These are phyloP conservation scores for Aspergillus sclerotialis DNA, from an alignment of 2,329 filamentous ascomycete species.

Conservation along the genomic window DNA sequence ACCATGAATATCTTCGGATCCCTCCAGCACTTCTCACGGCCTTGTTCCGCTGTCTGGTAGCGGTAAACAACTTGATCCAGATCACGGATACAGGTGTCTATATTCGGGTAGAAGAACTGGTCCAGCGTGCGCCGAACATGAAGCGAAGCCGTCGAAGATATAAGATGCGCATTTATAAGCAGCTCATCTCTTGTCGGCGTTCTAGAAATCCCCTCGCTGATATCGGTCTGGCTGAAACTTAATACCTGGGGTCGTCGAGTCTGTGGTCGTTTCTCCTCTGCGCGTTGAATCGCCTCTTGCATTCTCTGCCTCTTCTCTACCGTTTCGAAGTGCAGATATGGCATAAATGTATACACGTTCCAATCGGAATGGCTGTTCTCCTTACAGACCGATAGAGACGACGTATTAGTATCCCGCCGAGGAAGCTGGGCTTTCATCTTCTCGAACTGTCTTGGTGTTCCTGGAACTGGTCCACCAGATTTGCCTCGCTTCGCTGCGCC, in stretches of 20 bases:
- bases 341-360: slow-evolving; percentile 47
- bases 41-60: slow-evolving; percentile 41
- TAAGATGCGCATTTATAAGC: slow-evolving; percentile 32
- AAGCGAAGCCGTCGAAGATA: slow-evolving; percentile 28
- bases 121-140: slow-evolving; percentile 59
- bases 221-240: slow-evolving; percentile 11
- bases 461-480: slow-evolving; percentile 11
- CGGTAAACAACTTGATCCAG: slow-evolving; percentile 59
- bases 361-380: slow-evolving; percentile 14
- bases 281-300: slow-evolving; percentile 46
- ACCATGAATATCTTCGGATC: slow-evolving; percentile 61
- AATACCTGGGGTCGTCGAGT: slow-evolving; percentile 1
- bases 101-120: slow-evolving; percentile 59
- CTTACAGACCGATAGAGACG: slow-evolving; percentile 31
- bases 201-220: slow-evolving; percentile 24
- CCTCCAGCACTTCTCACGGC: slow-evolving; percentile 19
- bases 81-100: slow-evolving; percentile 52
- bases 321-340: slow-evolving; percentile 60
- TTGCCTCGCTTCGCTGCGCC: slow-evolving; percentile 20
- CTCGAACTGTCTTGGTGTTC: slow-evolving; percentile 16
- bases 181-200: slow-evolving; percentile 25
- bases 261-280: slow-evolving; percentile 13
- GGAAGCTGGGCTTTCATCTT: slow-evolving; percentile 28
- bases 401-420: slow-evolving; percentile 24
- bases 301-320: slow-evolving; percentile 49